Conservation (phyloP, 139 green algal species). For the Micromonas commoda region DNA sequence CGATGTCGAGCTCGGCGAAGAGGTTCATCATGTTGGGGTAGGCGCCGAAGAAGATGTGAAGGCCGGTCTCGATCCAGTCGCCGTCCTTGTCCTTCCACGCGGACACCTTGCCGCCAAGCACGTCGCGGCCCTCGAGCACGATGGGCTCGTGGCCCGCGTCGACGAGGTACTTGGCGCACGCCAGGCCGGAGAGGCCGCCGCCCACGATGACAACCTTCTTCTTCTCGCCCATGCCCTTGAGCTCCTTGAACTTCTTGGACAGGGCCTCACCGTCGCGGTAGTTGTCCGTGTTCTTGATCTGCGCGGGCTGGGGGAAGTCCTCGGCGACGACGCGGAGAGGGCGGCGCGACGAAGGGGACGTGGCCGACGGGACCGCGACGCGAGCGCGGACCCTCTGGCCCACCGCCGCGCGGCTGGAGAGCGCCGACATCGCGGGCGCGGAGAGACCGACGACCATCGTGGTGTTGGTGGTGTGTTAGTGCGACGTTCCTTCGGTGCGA, state of each 20-base stretch:
- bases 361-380: neutral
- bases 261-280: constrained; percentile 21
- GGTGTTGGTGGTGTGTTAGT: too few relatives aligned
- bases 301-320: constrained; percentile 30
- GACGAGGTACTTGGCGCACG: constrained; percentile 49
- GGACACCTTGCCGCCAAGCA: constrained; percentile 45
- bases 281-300: constrained; percentile 38
- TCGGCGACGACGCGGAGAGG: neutral
- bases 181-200: constrained; percentile 44
- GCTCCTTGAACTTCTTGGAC: constrained; percentile 20
- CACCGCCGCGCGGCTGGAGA: neutral
- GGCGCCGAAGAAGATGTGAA: constrained; percentile 55
- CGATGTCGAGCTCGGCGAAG: constrained; percentile 55
- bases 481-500: too few relatives aligned
- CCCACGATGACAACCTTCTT: constrained; percentile 42
- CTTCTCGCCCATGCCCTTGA: constrained; percentile 16
- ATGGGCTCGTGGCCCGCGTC: constrained; percentile 49
- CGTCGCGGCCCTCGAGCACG: constrained; percentile 44
- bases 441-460: too few relatives aligned
- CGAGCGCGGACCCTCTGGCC: neutral
- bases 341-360: neutral
- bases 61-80: constrained; percentile 54
- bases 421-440: neutral
- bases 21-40: constrained; percentile 50
- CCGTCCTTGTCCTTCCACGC: constrained; percentile 51